A percentile compares a stretch with the other conserved stretches of the same genome.
phyloP scores from a whole-genome alignment of 2,329 filamentous ascomycete species.

The Aspergillus arachidicola region DNA sequence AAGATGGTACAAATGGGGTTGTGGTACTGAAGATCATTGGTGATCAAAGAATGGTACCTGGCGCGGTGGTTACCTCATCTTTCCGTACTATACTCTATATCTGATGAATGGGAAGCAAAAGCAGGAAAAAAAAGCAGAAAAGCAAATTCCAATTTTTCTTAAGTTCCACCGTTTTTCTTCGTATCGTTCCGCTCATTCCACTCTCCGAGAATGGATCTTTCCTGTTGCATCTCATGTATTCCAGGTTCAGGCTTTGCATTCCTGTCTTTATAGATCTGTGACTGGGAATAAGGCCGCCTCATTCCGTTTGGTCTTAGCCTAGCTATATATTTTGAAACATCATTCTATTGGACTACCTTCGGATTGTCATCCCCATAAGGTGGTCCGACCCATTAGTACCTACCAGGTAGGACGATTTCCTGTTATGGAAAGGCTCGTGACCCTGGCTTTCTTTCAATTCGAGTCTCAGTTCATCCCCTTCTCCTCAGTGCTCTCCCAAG shows the following conservation, averaged over 20 bases:
- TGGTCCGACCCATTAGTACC: not conserved
- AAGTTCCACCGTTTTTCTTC: not conserved
- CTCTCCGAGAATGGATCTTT: not conserved
- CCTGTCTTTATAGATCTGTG: not conserved
- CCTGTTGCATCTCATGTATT: not conserved
- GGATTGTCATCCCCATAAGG: not conserved
- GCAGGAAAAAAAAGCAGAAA: conserved; percentile 21
- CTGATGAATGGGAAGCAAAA: conserved; percentile 26
- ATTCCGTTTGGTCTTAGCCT: not conserved
- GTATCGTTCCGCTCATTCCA: not conserved
- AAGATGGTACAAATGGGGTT: conserved; percentile 27
- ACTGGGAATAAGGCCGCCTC: not conserved
- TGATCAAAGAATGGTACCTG: conserved; percentile 25
- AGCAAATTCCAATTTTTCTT: conserved; percentile 6
- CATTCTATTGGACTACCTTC: not conserved
- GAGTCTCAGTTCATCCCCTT: too few species aligned
- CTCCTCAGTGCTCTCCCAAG: not conserved
- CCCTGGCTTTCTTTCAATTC: not conserved
- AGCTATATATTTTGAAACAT: not conserved
- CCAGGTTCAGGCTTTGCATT: not conserved
- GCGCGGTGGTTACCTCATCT: conserved; percentile 25
- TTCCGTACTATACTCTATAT: conserved; percentile 24
- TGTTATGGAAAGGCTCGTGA: not conserved
- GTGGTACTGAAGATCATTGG: conserved; percentile 27
- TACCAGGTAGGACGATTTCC: not conserved